Evolutionary conservation across 2,329 filamentous ascomycete genomes (phyloP), one percentile per base, ranked within the genome.

Genomic region (Drechslera avenae): DNA sequence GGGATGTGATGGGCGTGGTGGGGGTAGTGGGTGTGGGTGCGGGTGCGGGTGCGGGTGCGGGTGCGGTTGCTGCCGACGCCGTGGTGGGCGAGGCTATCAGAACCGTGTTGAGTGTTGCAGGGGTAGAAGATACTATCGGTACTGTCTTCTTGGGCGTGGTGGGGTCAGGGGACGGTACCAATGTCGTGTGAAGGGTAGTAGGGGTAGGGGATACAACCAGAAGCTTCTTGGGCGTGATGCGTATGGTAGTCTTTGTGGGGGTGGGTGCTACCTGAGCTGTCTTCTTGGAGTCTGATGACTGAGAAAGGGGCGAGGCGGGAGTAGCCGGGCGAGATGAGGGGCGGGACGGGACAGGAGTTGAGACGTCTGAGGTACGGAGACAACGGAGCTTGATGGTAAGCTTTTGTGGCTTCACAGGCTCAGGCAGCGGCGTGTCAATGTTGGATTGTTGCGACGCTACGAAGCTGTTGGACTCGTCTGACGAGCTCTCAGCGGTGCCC

Each of bases 341-440:
- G 42, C 62, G 57, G 50, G 54, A 60, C 34, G 59, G 55, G 33
- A 56, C 48, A 6, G 52, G 48, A 13, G 62, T 56, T 9, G 60
- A 54, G 21, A 46, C 51, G 46, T 70, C 65, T 4, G 59, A 65
- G 5, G 66, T 69, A 14, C 64, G 57, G 9, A 69, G 51, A 26
- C 66, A 63, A n/a, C 67, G 65, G 40, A 69, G 65, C 56, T 69
- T 70, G 53, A 69, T 64, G 21, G 64, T 69, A 19, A 69, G 59
- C 54, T 65, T 68, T 9, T 64, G 60, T 21, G 67, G 63, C 50
- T 59, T 67, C 21, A 53, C 50, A n/a, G 50, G 53, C 17, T 54
- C 56, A 23, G 54, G 46, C 12, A 54, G 52, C 8, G 65, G 59
- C 31, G 63, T 52, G n/a, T 64, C 56, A 7, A 57, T 44, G 18